These are phyloP conservation scores for Paecilomyces dactylethromorphus DNA, from an alignment of 2,329 filamentous ascomycete species.

Conservation along the genomic window DNA sequence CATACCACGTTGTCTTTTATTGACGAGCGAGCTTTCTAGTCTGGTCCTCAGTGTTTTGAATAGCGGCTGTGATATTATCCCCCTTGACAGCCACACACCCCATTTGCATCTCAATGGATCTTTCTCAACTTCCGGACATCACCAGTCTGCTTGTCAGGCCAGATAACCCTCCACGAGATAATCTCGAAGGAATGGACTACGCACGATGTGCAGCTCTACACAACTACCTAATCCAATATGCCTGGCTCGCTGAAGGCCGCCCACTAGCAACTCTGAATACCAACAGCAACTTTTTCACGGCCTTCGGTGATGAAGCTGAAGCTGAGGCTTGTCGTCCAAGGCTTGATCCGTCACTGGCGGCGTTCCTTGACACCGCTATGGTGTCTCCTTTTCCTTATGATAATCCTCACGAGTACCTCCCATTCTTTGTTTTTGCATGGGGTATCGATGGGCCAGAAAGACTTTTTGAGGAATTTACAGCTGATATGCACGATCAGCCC, in stretches of 20 bases:
- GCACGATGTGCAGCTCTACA: constrained; percentile 24
- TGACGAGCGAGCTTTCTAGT: too few relatives aligned
- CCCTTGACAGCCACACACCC: constrained; percentile 4
- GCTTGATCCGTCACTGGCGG: constrained; percentile 16
- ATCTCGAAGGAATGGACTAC: constrained; percentile 18
- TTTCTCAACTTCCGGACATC: constrained; percentile 9
- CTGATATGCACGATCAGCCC: constrained; percentile 13
- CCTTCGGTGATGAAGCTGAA: constrained; percentile 7
- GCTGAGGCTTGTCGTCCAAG: constrained; percentile 16
- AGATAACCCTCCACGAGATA: constrained; percentile 17
- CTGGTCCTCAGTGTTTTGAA: not conserved
- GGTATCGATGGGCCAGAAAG: constrained; percentile 8
- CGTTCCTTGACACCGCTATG: constrained; percentile 16
- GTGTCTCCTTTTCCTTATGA: not conserved
- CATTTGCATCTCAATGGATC: constrained; percentile 7
- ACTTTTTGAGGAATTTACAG: constrained; percentile 15
- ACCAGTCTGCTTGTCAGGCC: constrained; percentile 17
- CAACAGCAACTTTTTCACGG: constrained; percentile 14
- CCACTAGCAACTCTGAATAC: constrained; percentile 9
- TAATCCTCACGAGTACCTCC: constrained; percentile 6
- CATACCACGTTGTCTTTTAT: too few relatives aligned
- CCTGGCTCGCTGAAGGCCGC: constrained; percentile 17
- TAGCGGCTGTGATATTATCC: not conserved
- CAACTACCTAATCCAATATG: constrained; percentile 23
- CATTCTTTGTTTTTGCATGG: constrained; percentile 18